Evolutionary conservation across 2,329 filamentous ascomycete genomes (phyloP).

Genomic region (Aspergillus sp.): DNA sequence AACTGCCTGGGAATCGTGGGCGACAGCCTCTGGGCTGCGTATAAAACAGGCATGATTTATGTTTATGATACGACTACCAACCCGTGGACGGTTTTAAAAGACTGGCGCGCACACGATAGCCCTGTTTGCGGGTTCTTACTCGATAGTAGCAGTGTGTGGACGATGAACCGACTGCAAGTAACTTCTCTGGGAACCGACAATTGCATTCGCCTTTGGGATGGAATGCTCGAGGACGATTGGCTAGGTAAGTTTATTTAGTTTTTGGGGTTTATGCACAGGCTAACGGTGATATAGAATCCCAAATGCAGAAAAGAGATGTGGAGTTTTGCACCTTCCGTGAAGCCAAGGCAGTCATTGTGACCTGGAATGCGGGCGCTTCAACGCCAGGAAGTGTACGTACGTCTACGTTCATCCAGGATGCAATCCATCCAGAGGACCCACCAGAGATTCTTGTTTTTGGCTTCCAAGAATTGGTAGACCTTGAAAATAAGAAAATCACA

Average conservation of each 20-base stretch:
- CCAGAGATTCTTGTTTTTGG: slow-evolving; percentile 94
- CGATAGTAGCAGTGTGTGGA: slow-evolving; percentile 82
- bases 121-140: slow-evolving; percentile 75
- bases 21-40: slow-evolving; percentile 84
- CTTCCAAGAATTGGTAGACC: slow-evolving; percentile 96
- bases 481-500: slow-evolving; percentile 95
- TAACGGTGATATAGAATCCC: slow-evolving; percentile 56
- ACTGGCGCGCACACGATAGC: slow-evolving; percentile 88
- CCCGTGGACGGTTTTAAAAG: slow-evolving; percentile 91
- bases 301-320: slow-evolving; percentile 80
- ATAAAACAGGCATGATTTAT: slow-evolving; percentile 89
- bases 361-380: slow-evolving; percentile 96
- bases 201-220: slow-evolving; percentile 84
- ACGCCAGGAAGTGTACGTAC: slow-evolving; percentile 84
- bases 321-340: slow-evolving; percentile 86
- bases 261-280: slow-evolving; percentile 2
- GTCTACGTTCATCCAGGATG: slow-evolving; percentile 74
- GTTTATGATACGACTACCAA: slow-evolving; percentile 80
- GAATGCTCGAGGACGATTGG: slow-evolving; percentile 89
- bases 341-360: slow-evolving; percentile 76
- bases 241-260: slow-evolving; percentile 54
- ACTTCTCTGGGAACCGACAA: slow-evolving; percentile 86
- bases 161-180: slow-evolving; percentile 78
- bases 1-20: slow-evolving; percentile 81
- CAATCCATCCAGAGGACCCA: slow-evolving; percentile 72